Base-by-base conservation (phyloP, 2,329 filamentous ascomycete genomes). In the Aureobasidium pullulans region DNA sequence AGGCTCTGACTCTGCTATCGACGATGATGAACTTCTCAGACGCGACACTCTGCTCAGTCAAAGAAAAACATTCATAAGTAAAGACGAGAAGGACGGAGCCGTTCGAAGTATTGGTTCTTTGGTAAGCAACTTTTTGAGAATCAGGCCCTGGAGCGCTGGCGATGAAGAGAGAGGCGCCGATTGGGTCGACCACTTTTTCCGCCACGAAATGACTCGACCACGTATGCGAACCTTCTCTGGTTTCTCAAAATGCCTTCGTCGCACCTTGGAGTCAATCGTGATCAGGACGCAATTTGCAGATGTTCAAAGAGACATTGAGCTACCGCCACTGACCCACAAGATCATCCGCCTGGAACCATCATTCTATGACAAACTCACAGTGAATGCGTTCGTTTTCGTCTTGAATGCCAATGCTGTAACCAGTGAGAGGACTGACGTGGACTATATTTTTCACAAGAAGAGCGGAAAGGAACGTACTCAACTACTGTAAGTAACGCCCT, bases 331-430 rank as follows among this genome's bases (percentile, higher is more conserved):
- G 3, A 75, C 84, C 42, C 88, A 95, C 67, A 84, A 82, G 48
- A 76, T 89, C 1, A 81, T 94, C 0, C 80, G 87, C 57, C 77
- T 96, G 1, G 84, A 94, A 62, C 91, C 91, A 0, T 93, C 87
- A 1, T 90, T 86, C 66, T 90, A 93, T 68, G 92, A 96, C 71
- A 90, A 86, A 67, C 72, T 96, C 9, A 89, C 87, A 0, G 79
- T 92, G 29, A 96, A 96, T 64, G 74, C 95, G 1, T 96, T 96
- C 68, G 83, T 89, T 0, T 88, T 94, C 73, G 85, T 90, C 68
- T 83, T 96, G 48, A 86, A 89, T 1, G 86, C 90, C 64, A 97
- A 97, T 68, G 85, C 90, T 0, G 85, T 97, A 0, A 92, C 92
- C 28, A 96, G 91, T 5, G 89, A 96, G 68, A 80, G 92, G 10